Evolutionary conservation across 2,329 filamentous ascomycete genomes (phyloP).

Genomic region (Ceratocystis smalleyi): DNA sequence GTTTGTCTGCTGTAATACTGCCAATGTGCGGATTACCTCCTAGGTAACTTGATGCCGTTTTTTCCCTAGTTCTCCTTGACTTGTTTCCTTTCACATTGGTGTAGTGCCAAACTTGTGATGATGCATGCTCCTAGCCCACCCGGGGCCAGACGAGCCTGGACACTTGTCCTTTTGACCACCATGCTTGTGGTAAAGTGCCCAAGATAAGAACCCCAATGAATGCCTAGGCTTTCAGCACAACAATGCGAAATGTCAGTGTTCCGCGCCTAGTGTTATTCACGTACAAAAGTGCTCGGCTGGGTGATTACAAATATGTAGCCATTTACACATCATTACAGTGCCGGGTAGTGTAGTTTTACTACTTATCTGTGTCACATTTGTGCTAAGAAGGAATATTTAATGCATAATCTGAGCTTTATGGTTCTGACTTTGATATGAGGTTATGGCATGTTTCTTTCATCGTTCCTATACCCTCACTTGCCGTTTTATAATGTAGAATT

Average conservation of each 20-base stretch:
- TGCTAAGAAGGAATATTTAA: background rate
- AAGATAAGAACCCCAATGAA: background rate
- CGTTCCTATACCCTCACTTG: background rate
- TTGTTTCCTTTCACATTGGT: background rate
- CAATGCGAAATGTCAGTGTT: background rate
- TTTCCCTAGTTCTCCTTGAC: background rate
- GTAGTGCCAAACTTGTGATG: background rate
- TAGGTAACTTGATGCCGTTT: background rate
- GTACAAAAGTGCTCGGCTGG: no score
- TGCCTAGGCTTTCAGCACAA: background rate
- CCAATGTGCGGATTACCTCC: background rate
- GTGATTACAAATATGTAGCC: no score
- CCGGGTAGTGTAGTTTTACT: background rate
- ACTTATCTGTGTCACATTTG: background rate
- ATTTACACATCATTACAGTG: background rate
- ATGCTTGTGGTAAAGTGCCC: background rate
- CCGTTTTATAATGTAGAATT: background rate
- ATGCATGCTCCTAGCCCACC: background rate
- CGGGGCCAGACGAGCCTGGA: background rate
- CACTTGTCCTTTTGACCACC: background rate
- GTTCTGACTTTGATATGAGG: background rate
- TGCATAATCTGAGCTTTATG: background rate
- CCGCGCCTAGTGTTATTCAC: background rate
- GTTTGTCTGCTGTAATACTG: constrained; percentile 2
- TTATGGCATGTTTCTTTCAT: background rate